Base-by-base conservation (phyloP, 2,329 filamentous ascomycete species). In the Aspergillus alliaceus region DNA sequence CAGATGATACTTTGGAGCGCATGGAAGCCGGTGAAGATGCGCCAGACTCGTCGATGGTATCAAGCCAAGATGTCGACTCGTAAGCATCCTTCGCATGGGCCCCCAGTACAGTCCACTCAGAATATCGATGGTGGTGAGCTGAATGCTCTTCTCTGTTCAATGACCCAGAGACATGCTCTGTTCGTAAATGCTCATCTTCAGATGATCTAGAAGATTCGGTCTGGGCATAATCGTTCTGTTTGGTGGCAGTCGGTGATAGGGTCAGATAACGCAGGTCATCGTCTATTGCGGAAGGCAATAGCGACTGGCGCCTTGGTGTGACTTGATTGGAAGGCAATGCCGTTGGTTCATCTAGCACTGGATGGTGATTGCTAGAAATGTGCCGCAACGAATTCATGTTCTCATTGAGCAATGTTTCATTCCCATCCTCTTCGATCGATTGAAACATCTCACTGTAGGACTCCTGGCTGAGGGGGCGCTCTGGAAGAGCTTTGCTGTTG, bases 41-140 rank as follows among this genome's bases (percentile, higher is more conserved):
- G 34, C 88, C 90, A 22, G 92, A 96, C 66, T 96, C 93, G 70
- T 96, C 90, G 56, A 96, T 95, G 1, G 91, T 93, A 69, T 96
- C 91, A n/a, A 96, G 77, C 93, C 93, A 96, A 1, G 92, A 96
- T 52, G 90, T 91, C 4, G 90, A 91, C 70, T 92, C 90, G 68
- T 90, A 93, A 11, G 84, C 82, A 24, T 85, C 86, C 59, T 85
- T 63, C 3, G 53, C 46, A 35, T 64, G 57, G 25, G 52, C 53
- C 22, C 75, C 66, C n/a, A 70, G 47, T 25, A 59, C 48, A 7
- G 62, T 57, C 40, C 62, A 31, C 7, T 63, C 59, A 24, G 60
- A 61, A 31, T 62, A 57, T 14, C 35, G 53, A 24, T 53, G 39
- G 24, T 50, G 44, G 47, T 59, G 18, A n/a, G 35, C 29, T 18